Conservation (phyloP, 2,329 filamentous ascomycete species). For the Penicillium vulpinum region DNA sequence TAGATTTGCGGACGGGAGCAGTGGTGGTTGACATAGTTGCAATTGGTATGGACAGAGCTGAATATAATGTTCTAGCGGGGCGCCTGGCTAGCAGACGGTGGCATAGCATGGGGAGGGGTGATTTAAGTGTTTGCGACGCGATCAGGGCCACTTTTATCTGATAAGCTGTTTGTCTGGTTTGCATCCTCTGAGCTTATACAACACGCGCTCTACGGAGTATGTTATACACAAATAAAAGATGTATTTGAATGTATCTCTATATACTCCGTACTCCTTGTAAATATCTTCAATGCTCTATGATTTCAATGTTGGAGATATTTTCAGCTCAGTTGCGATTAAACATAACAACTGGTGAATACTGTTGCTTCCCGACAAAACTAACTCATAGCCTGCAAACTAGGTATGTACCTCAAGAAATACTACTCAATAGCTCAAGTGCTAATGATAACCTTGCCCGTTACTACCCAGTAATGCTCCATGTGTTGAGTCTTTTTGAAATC, state of each 20-base stretch:
- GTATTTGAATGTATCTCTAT: neutral
- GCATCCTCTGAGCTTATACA: constrained; percentile 4
- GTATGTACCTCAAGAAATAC: too few species aligned
- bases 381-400: neutral
- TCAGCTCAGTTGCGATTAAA: neutral
- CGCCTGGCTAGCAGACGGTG: constrained; percentile 8
- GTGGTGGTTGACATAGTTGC: constrained; percentile 34
- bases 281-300: neutral
- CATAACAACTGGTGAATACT: too few species aligned
- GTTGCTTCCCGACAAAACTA: neutral
- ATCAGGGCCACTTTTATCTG: constrained; percentile 18
- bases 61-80: neutral
- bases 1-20: constrained; percentile 29
- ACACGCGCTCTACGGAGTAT: neutral
- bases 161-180: constrained; percentile 28
- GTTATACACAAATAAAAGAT: neutral
- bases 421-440: neutral
- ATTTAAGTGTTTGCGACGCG: constrained; percentile 12
- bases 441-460: neutral
- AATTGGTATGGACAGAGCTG: neutral
- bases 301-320: neutral
- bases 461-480: neutral
- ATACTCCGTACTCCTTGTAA: too few species aligned
- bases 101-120: constrained; percentile 22
- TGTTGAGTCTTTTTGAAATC: neutral